A percentile compares a stretch with the other conserved stretches of the same genome.
Evolutionary conservation across 805 yeast species (phyloP).

Genomic region (Zygosaccharomyces lentus): DNA sequence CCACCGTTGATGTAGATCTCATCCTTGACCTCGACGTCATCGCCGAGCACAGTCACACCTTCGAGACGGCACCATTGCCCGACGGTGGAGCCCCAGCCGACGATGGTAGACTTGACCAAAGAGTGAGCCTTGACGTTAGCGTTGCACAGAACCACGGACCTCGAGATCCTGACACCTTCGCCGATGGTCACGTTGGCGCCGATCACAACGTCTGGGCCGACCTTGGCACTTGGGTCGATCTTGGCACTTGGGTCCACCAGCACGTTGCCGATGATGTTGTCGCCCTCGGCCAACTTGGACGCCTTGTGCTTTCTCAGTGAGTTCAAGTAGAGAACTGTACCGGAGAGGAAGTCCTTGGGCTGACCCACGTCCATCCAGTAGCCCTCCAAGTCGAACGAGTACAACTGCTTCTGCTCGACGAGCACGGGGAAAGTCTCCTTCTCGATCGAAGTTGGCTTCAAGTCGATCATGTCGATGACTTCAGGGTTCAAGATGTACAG

Average conservation of each 20-base stretch:
- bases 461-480: slow-evolving; percentile 92
- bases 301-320: slow-evolving; percentile 80
- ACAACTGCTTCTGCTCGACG: slow-evolving; percentile 82
- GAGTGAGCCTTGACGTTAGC: slow-evolving; percentile 95
- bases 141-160: slow-evolving; percentile 88
- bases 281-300: slow-evolving; percentile 60
- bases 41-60: slow-evolving; percentile 97
- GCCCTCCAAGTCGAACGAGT: slow-evolving; percentile 96
- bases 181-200: slow-evolving; percentile 96
- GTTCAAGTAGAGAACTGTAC: slow-evolving; percentile 87
- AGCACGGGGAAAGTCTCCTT: slow-evolving; percentile 98
- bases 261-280: slow-evolving; percentile 82
- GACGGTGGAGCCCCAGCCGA: slow-evolving; percentile 98
- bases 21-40: slow-evolving; percentile 96
- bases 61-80: slow-evolving; percentile 99
- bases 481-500: slow-evolving; percentile 96
- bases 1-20: slow-evolving; percentile 99
- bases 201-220: slow-evolving; percentile 96
- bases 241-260: slow-evolving; percentile 92
- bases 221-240: slow-evolving; percentile 86
- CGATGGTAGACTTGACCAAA: slow-evolving; percentile 94
- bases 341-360: slow-evolving; percentile 98
- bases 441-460: slow-evolving; percentile 98
- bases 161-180: slow-evolving; percentile 97
- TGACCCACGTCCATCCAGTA: slow-evolving; percentile 99